phyloP scores from a whole-genome alignment of 148 eudicot species.

The Vaccinium myrtillus region DNA sequence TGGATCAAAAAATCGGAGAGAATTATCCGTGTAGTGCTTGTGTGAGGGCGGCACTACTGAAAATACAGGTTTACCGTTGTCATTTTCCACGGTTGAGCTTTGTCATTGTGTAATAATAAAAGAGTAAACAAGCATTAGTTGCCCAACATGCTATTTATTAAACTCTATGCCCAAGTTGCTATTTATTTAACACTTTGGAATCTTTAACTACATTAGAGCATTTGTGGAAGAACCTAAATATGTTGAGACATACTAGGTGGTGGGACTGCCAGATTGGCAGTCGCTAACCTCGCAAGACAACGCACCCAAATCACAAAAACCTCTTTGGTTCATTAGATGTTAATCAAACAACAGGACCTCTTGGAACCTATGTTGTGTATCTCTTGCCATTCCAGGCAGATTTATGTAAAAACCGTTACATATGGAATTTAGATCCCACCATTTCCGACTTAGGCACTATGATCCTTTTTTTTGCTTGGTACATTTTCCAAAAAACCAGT shows the following conservation, averaged over 20 bases:
- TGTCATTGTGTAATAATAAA: not conserved
- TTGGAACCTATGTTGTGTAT: too few species aligned
- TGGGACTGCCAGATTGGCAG: not conserved
- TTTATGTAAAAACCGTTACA: too few species aligned
- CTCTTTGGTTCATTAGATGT: too few species aligned
- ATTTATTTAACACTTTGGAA: not conserved
- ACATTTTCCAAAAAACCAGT: not conserved
- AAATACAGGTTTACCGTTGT: slow-evolving; percentile 21
- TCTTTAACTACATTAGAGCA: not conserved
- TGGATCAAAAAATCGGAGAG: slow-evolving; percentile 7
- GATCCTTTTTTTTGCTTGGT: not conserved
- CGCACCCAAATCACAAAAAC: too few species aligned
- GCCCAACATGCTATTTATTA: not conserved
- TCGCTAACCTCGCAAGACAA: too few species aligned
- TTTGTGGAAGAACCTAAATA: not conserved
- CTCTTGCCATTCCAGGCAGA: too few species aligned
- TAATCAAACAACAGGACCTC: too few species aligned
- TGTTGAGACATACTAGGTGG: not conserved
- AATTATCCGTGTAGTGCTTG: slow-evolving; percentile 18
- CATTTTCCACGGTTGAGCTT: slow-evolving; percentile 5
- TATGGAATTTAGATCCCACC: too few species aligned
- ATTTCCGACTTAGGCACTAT: not conserved
- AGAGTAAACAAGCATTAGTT: not conserved
- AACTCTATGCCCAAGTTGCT: not conserved
- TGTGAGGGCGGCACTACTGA: slow-evolving; percentile 12